Conservation (phyloP, 208 protist genomes). For the Leishmania lainsoni region DNA sequence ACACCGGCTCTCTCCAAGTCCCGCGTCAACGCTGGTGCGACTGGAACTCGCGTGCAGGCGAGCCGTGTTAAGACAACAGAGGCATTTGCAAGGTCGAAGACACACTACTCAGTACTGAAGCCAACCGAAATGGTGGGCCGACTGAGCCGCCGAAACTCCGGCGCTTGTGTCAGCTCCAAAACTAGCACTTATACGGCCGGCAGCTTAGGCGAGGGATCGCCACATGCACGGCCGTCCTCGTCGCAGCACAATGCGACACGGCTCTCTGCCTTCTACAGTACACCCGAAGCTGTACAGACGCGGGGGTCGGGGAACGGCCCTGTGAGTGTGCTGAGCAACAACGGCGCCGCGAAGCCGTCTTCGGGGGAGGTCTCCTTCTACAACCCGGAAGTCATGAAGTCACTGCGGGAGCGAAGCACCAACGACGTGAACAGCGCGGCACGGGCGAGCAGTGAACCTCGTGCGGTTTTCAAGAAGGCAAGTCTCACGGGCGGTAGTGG, state of each 20-base stretch:
- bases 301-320: conserved; percentile 8
- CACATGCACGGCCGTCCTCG: conserved; percentile 7
- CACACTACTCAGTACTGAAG: conserved; percentile 8
- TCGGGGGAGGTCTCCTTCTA: conserved; percentile 34
- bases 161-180: conserved; percentile 10
- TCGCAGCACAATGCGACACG: conserved; percentile 11
- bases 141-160: conserved; percentile 1
- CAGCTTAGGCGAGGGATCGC: conserved; percentile 7
- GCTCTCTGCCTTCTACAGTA: conserved; percentile 11
- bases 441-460: neutral
- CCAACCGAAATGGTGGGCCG: neutral
- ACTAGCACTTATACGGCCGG: conserved; percentile 14
- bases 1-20: conserved; percentile 4
- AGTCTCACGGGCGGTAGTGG: neutral
- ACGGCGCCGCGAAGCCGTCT: conserved; percentile 1
- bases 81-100: conserved; percentile 30
- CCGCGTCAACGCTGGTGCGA: neutral
- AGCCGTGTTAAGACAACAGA: neutral
- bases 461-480: neutral
- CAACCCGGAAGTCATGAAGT: conserved; percentile 41
- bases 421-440: conserved; percentile 38
- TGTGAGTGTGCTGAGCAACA: neutral
- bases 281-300: conserved; percentile 1
- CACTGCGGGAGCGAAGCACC: conserved; percentile 49
- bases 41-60: neutral